These are phyloP conservation scores for Diospyros kaki DNA, from an alignment of 148 eudicot genomes.

Conservation along the genomic window DNA sequence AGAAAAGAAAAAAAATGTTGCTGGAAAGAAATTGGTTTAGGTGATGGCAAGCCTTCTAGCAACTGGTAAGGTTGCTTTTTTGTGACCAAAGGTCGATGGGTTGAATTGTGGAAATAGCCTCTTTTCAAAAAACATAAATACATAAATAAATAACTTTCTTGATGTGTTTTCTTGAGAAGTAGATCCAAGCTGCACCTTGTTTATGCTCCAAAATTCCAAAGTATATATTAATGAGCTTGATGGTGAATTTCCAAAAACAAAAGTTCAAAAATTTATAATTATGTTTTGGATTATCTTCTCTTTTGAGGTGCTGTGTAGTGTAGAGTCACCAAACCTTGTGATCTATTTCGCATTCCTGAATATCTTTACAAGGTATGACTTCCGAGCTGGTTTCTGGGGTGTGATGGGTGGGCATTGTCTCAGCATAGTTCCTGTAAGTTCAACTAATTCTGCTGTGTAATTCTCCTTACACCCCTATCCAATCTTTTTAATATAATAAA, in stretches of 20 bases:
- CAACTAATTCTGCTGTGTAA: not conserved
- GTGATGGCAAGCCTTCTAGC: not conserved
- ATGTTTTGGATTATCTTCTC: not conserved
- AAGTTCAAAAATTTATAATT: not conserved
- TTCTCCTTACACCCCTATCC: too few species aligned
- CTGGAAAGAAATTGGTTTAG: not conserved
- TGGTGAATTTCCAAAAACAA: not conserved
- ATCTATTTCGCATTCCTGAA: not conserved
- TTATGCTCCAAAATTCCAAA: not conserved
- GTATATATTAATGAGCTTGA: not conserved
- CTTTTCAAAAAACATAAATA: too few species aligned
- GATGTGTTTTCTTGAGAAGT: too few species aligned
- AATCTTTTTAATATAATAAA: not conserved
- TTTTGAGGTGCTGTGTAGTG: not conserved
- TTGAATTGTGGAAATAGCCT: too few species aligned
- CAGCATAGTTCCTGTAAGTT: constrained; percentile 92
- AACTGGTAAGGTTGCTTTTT: not conserved
- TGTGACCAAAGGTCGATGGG: too few species aligned
- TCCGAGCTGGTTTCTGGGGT: constrained; percentile 98
- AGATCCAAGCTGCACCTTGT: not conserved
- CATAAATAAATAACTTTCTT: too few species aligned
- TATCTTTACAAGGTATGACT: constrained; percentile 69
- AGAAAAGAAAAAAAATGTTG: too few species aligned
- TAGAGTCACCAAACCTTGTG: not conserved
- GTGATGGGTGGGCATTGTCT: constrained; percentile 93